These are phyloP conservation scores for Fusarium pseudoanthophilum DNA, from an alignment of 2,329 filamentous ascomycete species.

Conservation along the genomic window DNA sequence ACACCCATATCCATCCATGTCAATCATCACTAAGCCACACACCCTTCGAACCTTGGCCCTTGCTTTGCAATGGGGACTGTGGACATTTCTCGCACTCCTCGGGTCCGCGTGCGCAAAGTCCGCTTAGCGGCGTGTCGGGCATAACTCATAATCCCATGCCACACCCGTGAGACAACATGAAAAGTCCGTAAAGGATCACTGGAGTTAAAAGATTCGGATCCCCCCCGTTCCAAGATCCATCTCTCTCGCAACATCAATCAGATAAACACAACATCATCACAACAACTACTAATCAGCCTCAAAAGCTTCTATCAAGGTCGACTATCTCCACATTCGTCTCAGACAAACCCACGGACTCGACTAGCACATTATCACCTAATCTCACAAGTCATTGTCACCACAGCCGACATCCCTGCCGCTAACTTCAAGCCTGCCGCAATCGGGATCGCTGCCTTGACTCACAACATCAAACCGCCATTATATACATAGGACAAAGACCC, in stretches of 20 bases:
- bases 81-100: constrained; percentile 43
- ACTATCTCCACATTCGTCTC: constrained; percentile 13
- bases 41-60: constrained; percentile 13
- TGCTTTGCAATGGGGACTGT: constrained; percentile 4
- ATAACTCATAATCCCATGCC: constrained; percentile 44
- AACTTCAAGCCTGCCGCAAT: constrained; percentile 44
- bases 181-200: constrained; percentile 40
- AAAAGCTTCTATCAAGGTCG: constrained; percentile 26
- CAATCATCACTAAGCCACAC: constrained; percentile 35
- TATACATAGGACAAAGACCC: constrained; percentile 40
- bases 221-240: constrained; percentile 31
- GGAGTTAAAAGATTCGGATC: constrained; percentile 44
- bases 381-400: constrained; percentile 45
- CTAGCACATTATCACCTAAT: constrained; percentile 46
- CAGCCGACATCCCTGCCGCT: constrained; percentile 46
- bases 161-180: constrained; percentile 38
- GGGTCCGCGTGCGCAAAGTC: constrained; percentile 50
- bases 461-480: constrained; percentile 40
- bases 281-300: constrained; percentile 2
- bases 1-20: constrained; percentile 13
- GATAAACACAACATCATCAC: constrained; percentile 24
- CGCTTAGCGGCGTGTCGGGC: constrained; percentile 44
- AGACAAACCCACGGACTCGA: constrained; percentile 19
- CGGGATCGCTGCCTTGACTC: constrained; percentile 46
- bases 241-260: constrained; percentile 25